Percentiles rank a stretch among this genome's conserved stretches.
phyloP scores from a whole-genome alignment of 2,329 filamentous ascomycete species.

The Fusarium globosum region DNA sequence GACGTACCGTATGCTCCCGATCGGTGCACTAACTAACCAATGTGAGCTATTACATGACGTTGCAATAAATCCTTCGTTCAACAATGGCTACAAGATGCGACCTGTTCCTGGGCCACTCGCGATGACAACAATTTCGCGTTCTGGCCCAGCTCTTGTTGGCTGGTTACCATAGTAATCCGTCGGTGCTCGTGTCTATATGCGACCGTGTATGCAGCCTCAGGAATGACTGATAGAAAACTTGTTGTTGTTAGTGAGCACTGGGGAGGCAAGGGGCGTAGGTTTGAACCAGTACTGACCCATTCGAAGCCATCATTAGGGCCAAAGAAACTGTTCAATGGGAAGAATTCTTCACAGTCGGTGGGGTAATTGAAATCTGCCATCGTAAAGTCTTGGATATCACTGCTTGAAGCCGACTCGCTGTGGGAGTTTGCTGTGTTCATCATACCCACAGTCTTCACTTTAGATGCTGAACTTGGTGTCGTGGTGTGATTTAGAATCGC shows the following conservation, averaged over 20 bases:
- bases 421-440: neutral
- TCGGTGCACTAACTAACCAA: neutral
- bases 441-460: conserved; percentile 1
- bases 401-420: conserved; percentile 1
- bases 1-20: neutral
- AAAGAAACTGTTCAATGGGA: conserved; percentile 53
- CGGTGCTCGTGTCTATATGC: neutral
- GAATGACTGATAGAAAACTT: conserved; percentile 47
- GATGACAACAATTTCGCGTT: conserved; percentile 16
- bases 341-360: conserved; percentile 48
- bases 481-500: conserved; percentile 56
- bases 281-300: conserved; percentile 50
- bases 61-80: neutral
- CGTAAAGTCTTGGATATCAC: conserved; percentile 10
- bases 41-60: neutral
- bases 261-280: neutral
- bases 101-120: conserved; percentile 29
- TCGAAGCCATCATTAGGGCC: conserved; percentile 50
- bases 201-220: conserved; percentile 18
- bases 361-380: conserved; percentile 31
- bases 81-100: conserved; percentile 12
- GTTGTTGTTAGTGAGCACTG: conserved; percentile 7
- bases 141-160: neutral
- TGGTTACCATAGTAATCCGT: conserved; percentile 21
- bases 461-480: conserved; percentile 16